Evolutionary conservation across 2,329 filamentous ascomycete genomes (phyloP), one percentile per base, ranked within the genome.

Genomic region (Aspergillus costaricaensis): DNA sequence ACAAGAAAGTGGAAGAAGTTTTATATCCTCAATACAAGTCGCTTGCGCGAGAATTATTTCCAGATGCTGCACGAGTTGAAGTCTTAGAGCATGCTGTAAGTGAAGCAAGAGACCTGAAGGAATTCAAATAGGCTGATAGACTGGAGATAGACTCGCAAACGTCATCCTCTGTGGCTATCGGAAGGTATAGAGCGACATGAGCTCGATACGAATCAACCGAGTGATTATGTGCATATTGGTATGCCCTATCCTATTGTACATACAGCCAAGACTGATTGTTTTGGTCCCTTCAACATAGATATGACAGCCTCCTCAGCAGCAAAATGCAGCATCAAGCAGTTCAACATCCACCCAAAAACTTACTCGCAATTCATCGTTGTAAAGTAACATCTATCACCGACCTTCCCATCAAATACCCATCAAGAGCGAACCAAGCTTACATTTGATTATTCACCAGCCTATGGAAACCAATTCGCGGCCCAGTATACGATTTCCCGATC

Each of bases 391-490:
- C 10, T 5, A 32, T 12, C 30, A 2, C 27, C 0, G 8, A 1
- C 7, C 27, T 10, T 30, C 27, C 27, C 27, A 30, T 27, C 10
- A 21, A 3, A 21, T 21, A 3, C 21, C 21, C 21, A 21, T 21
- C 21, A 21, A 21, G 21, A 9, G 2, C 9, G 25, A 27, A 27
- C 6, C 5, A 30, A 30, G 9, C 27, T 30, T 10, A 30, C 27
- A 27, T 7, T 27, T 30, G 9, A 30, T 2, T 3, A 21, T 30
- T 30, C 27, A 30, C 4, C 30, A 32, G 30, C 9, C 58, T 58
- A 12, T 63, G 61, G 61, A 38, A 49, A 23, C 39, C 60, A 8
- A 60, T 61, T 27, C 60, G 61, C 14, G 61, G 61, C 6, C 39
- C 39, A 12, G 39, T 41, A n/a, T 41, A 41, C 39, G 39, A 41